Percentiles rank a stretch among this genome's conserved stretches.
phyloP scores from a whole-genome alignment of 805 yeast species.

The Debaryomyces prosopidis region DNA sequence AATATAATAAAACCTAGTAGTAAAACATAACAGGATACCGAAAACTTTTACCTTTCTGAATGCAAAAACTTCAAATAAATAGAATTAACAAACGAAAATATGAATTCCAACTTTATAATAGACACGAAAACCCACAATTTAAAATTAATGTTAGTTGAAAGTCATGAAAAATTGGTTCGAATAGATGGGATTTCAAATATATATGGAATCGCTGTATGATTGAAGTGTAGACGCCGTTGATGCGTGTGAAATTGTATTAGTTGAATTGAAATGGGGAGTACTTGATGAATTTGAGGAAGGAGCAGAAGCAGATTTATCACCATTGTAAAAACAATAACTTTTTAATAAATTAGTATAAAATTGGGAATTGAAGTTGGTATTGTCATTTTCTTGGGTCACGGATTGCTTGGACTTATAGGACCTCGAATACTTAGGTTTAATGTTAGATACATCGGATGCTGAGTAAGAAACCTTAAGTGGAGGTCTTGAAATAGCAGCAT shows the following conservation, averaged over 20 bases:
- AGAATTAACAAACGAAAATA: no score
- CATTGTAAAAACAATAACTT: constrained; percentile 37
- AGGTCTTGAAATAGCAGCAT: constrained; percentile 10
- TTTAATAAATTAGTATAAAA: constrained; percentile 35
- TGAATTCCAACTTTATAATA: no score
- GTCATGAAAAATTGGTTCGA: background rate
- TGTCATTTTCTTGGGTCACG: constrained; percentile 8
- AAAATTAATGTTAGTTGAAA: background rate
- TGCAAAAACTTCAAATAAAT: no score
- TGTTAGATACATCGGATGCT: constrained; percentile 14
- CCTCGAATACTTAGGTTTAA: constrained; percentile 26
- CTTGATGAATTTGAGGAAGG: constrained; percentile 2
- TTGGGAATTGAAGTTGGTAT: constrained; percentile 19
- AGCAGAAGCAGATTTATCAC: constrained; percentile 10
- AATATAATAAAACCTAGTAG: no score
- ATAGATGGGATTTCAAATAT: constrained; percentile 16
- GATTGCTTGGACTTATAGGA: constrained; percentile 17
- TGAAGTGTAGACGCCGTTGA: constrained; percentile 36
- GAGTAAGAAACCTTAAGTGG: constrained; percentile 19
- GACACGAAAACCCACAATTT: background rate
- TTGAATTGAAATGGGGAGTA: constrained; percentile 1
- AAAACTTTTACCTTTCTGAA: no score
- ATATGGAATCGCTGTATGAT: constrained; percentile 33
- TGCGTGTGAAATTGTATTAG: constrained; percentile 1
- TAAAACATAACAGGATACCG: no score